Base-by-base conservation (phyloP, 2,329 filamentous ascomycete genomes). In the Fonsecaea pugnacius region DNA sequence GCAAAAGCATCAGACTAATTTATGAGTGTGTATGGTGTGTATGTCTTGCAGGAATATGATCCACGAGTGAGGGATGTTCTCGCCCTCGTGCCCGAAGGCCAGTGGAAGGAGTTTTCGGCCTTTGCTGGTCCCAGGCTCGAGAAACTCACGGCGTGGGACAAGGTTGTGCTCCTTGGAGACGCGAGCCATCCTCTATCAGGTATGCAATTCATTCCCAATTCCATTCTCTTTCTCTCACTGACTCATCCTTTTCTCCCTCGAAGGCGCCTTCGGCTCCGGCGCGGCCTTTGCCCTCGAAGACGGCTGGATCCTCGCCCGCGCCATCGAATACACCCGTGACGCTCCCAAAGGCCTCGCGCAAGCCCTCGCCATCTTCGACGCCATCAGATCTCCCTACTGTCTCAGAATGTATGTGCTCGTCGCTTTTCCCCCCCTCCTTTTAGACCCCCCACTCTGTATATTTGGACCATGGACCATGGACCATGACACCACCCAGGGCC, bases 141-240 rank as follows among this genome's bases (percentile, higher is more conserved):
- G 7, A 72, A 72, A 1, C 71, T 83, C 3, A 78, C 72, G 1
- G 77, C 73, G 2, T 82, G 78, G 74, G 72, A 78, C 48, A 79
- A 78, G 58, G 69, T 85, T 2, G 83, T 80, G 5, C 75, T 86
- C 3, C 78, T 85, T 0, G 84, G 84, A 8, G 84, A 86, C 67
- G 79, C 83, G 0, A 85, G 82, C 1, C 84, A 86, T 70, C 82
- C 84, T 0, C 75, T 85, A 0, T 83, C 82, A 0, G 82, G 82
- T 72, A 59, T 16, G 33, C n/a, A 16, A 16, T 9, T 14, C 40
- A 12, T 30, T 30, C 27, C 27, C 4, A 27, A 27, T 27, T 27
- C 27, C 27, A 27, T 27, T 27, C 27, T 27, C 27, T 27, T 27
- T 4, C 27, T 27, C 27, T 30, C 6, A 30, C 27, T 30, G 6